Evolutionary conservation across 192 early-diverging fungal genomes (phyloP).

Genomic region (Dimargaris cristalligena): DNA sequence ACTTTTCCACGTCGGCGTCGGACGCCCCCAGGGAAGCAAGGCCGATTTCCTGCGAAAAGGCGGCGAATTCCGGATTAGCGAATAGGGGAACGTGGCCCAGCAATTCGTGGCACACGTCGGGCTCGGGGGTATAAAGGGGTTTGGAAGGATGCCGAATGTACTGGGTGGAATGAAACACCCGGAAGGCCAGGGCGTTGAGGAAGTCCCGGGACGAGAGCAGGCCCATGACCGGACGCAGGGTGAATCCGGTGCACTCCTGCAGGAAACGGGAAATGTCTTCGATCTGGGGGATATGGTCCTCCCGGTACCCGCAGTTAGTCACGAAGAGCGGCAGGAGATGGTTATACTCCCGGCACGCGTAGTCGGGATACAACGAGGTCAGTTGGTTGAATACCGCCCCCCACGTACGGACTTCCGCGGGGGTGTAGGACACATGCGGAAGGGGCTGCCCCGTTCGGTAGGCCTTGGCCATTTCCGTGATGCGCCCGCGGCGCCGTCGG

Average conservation of each 20-base stretch:
- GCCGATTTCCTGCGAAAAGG: slow-evolving; percentile 88
- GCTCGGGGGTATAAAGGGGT: slow-evolving; percentile 87
- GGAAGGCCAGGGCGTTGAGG: slow-evolving; percentile 88
- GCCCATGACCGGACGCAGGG: slow-evolving; percentile 86
- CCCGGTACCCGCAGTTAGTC: slow-evolving; percentile 78
- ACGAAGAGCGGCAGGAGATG: slow-evolving; percentile 76
- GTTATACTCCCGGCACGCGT: slow-evolving; percentile 86
- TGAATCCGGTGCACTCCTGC: slow-evolving; percentile 87
- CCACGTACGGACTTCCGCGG: slow-evolving; percentile 72
- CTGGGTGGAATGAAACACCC: slow-evolving; percentile 94
- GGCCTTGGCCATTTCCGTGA: slow-evolving; percentile 67
- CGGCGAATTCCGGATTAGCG: slow-evolving; percentile 79
- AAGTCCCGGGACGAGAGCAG: slow-evolving; percentile 85
- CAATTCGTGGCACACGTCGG: slow-evolving; percentile 91
- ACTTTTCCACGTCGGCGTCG: slow-evolving; percentile 78
- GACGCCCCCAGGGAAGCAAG: slow-evolving; percentile 79
- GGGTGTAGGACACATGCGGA: slow-evolving; percentile 67
- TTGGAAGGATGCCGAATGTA: slow-evolving; percentile 88
- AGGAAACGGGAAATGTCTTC: slow-evolving; percentile 78
- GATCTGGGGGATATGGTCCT: slow-evolving; percentile 77
- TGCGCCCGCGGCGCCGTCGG: slow-evolving; percentile 63
- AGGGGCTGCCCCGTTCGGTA: slow-evolving; percentile 59
- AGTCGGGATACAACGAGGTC: slow-evolving; percentile 51
- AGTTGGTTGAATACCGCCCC: slow-evolving; percentile 59
- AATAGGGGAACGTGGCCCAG: slow-evolving; percentile 76